Evolutionary conservation across 2,329 filamentous ascomycete genomes (phyloP).

Genomic region (Parastagonospora avenae): DNA sequence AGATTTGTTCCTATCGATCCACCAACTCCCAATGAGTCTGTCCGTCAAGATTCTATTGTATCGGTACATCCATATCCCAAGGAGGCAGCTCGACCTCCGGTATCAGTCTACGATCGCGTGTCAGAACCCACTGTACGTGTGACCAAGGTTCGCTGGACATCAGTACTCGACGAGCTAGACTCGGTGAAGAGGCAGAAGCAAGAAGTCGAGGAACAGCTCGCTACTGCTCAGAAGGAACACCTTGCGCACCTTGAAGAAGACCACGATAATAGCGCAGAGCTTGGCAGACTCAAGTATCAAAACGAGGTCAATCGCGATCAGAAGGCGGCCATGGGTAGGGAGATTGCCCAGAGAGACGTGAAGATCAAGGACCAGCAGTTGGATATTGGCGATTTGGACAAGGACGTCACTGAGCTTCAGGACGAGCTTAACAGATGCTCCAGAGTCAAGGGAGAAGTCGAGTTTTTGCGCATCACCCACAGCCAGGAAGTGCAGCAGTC

Average conservation of each 20-base stretch:
- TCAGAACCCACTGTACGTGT: conserved; percentile 8
- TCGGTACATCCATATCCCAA: no score
- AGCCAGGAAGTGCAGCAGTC: not conserved
- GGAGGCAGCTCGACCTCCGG: not conserved
- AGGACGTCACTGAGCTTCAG: conserved; percentile 1
- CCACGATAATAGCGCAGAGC: conserved; percentile 1
- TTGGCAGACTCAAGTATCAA: conserved; percentile 21
- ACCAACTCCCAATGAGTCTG: conserved; percentile 8
- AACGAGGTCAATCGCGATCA: conserved; percentile 21
- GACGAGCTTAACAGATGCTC: not conserved
- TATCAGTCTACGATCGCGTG: not conserved
- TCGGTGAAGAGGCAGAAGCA: conserved; percentile 5
- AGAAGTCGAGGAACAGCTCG: conserved; percentile 7
- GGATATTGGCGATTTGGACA: conserved; percentile 10
- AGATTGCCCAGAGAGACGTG: conserved; percentile 19
- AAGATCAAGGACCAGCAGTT: conserved; percentile 21
- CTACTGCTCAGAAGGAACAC: not conserved
- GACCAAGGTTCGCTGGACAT: conserved; percentile 9
- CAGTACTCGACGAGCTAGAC: conserved; percentile 3
- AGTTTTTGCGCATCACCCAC: conserved; percentile 8
- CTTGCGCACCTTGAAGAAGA: not conserved
- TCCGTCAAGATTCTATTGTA: not conserved
- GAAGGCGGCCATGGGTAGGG: conserved; percentile 21
- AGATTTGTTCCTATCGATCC: conserved; percentile 2
- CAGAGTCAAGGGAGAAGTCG: conserved; percentile 7